Evolutionary conservation across 2,329 filamentous ascomycete species (phyloP).

Genomic region (Pseudopyrenochaeta lycopersici): DNA sequence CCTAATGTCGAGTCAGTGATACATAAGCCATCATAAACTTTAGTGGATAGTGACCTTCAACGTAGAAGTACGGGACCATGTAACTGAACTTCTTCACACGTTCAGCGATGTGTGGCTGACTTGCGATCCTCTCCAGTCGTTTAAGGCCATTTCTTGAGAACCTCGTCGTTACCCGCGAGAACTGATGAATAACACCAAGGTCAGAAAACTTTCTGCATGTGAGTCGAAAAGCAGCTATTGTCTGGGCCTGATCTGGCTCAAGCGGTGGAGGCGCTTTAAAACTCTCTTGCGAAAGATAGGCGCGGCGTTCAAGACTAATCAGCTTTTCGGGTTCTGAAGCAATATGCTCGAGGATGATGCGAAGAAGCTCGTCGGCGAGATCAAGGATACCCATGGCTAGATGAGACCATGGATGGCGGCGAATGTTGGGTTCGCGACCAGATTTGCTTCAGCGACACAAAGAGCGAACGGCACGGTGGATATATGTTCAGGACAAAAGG

Average conservation of each 20-base stretch:
- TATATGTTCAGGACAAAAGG: slow-evolving; percentile 30
- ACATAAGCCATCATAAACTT: not conserved
- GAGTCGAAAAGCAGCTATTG: slow-evolving; percentile 58
- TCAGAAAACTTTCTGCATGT: slow-evolving; percentile 49
- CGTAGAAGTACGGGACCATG: slow-evolving; percentile 67
- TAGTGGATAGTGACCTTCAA: slow-evolving; percentile 54
- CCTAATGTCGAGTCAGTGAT: slow-evolving; percentile 42
- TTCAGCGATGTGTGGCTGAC: slow-evolving; percentile 59
- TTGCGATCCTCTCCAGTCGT: slow-evolving; percentile 59
- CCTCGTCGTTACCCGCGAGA: slow-evolving; percentile 60
- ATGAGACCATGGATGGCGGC: slow-evolving; percentile 39
- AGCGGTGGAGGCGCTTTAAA: slow-evolving; percentile 56
- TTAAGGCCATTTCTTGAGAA: slow-evolving; percentile 61
- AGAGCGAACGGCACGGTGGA: slow-evolving; percentile 26
- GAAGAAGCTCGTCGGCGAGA: slow-evolving; percentile 61
- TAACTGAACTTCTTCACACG: slow-evolving; percentile 69
- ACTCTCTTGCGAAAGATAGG: slow-evolving; percentile 62
- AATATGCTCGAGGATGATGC: slow-evolving; percentile 61
- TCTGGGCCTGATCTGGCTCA: slow-evolving; percentile 53
- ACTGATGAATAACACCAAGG: slow-evolving; percentile 61
- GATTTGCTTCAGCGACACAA: slow-evolving; percentile 11
- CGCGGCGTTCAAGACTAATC: slow-evolving; percentile 59
- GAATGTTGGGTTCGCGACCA: slow-evolving; percentile 7
- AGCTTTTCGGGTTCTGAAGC: slow-evolving; percentile 61
- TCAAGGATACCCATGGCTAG: slow-evolving; percentile 48